Percentiles rank a stretch among this genome's conserved stretches.
Evolutionary conservation across 305 asterid species (phyloP).

Genomic region (Fraxinus nigra): DNA sequence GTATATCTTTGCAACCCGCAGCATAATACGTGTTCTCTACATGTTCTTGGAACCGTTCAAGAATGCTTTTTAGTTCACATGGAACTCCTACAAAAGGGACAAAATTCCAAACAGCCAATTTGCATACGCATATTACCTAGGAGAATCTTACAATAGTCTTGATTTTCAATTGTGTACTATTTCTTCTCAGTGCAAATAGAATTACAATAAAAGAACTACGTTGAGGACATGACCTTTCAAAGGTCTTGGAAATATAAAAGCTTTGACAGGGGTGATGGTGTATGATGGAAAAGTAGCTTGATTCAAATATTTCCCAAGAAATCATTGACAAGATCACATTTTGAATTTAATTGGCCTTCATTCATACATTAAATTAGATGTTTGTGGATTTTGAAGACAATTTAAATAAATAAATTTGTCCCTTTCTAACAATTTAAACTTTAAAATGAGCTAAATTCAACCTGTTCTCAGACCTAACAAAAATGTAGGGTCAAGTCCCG

Average conservation of each 20-base stretch:
- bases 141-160: neutral
- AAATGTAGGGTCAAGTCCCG: neutral
- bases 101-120: neutral
- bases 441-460: no score
- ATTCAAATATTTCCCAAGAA: neutral
- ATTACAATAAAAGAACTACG: neutral
- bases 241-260: neutral
- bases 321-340: neutral
- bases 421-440: neutral
- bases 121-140: neutral
- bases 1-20: constrained; percentile 60
- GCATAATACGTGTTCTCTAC: constrained; percentile 50
- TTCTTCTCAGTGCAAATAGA: neutral
- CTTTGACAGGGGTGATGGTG: neutral
- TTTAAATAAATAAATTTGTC: neutral
- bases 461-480: neutral
- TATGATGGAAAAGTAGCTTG: neutral
- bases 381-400: neutral
- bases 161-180: neutral
- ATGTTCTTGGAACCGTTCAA: constrained; percentile 48
- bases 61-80: constrained; percentile 64
- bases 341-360: no score
- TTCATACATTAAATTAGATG: neutral
- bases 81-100: constrained; percentile 54
- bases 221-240: neutral